A percentile compares a stretch with the other conserved stretches of the same genome.
phyloP scores from a whole-genome alignment of 768 basidiomycete genomes.

The Amanita polypyramis region DNA sequence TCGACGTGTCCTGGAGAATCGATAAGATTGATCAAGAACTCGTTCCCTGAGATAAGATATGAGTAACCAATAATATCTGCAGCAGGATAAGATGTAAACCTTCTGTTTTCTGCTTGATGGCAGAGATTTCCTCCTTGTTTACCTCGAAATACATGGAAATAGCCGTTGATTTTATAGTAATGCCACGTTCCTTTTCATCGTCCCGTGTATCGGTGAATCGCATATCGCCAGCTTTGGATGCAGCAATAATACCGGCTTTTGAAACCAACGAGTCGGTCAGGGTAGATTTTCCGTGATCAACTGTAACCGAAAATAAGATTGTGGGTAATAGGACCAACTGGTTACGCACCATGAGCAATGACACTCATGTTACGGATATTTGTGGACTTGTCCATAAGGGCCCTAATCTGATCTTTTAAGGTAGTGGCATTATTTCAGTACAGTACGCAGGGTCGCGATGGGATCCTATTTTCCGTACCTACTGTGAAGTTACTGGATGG shows the following conservation, averaged over 20 bases:
- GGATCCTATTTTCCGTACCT: conserved; percentile 28
- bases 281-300: conserved; percentile 99
- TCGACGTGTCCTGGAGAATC: conserved; percentile 99
- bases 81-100: conserved; percentile 36
- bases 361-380: conserved; percentile 96
- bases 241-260: conserved; percentile 98
- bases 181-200: conserved; percentile 99
- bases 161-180: conserved; percentile 99
- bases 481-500: conserved; percentile 75
- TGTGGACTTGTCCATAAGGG: conserved; percentile 80
- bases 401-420: conserved; percentile 72
- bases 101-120: conserved; percentile 90
- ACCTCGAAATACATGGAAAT: conserved; percentile 99
- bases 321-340: conserved; percentile 5
- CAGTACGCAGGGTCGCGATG: background rate
- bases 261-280: conserved; percentile 98
- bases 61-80: background rate
- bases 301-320: conserved; percentile 27
- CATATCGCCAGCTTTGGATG: conserved; percentile 89
- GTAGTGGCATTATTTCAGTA: conserved; percentile 10
- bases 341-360: conserved; percentile 68
- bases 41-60: conserved; percentile 43
- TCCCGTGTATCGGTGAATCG: conserved; percentile 96
- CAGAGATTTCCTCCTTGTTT: conserved; percentile 72
- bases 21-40: conserved; percentile 99